A percentile compares a stretch with the other conserved stretches of the same genome.
phyloP scores from a whole-genome alignment of 192 early-diverging fungal species.

The Coemansia aciculifera region DNA sequence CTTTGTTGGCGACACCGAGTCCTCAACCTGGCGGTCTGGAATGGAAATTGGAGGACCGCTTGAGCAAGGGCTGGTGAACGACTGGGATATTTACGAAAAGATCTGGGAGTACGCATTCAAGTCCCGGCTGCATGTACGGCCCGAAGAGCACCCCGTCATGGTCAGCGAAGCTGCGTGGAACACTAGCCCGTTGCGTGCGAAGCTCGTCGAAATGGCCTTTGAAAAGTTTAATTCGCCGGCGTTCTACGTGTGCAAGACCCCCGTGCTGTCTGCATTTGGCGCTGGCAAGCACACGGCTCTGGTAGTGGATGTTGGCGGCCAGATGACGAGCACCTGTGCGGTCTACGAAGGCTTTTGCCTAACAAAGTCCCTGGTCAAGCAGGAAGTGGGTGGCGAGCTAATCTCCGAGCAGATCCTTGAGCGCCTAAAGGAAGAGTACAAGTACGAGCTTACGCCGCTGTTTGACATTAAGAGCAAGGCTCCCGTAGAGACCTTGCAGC shows the following conservation, averaged over 20 bases:
- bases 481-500: conserved; percentile 69
- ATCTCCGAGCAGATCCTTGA: conserved; percentile 75
- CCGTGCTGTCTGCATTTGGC: conserved; percentile 93
- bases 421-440: conserved; percentile 59
- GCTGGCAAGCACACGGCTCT: conserved; percentile 84
- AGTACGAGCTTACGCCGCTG: conserved; percentile 74
- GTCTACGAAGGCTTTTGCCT: conserved; percentile 96
- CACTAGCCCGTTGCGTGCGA: conserved; percentile 77
- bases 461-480: conserved; percentile 79
- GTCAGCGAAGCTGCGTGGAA: conserved; percentile 94
- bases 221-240: conserved; percentile 90
- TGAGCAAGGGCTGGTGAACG: conserved; percentile 85
- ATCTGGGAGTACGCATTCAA: conserved; percentile 88
- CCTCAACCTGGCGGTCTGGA: conserved; percentile 67
- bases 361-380: conserved; percentile 73
- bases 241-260: conserved; percentile 89
- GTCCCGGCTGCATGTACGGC: conserved; percentile 67
- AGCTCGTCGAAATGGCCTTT: conserved; percentile 90
- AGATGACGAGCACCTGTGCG: conserved; percentile 86
- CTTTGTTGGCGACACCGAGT: conserved; percentile 70
- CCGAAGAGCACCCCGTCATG: conserved; percentile 88
- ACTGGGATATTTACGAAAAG: conserved; percentile 93
- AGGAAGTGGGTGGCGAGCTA: conserved; percentile 80
- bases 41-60: conserved; percentile 87
- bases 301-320: conserved; percentile 90